phyloP scores from a whole-genome alignment of 768 basidiomycete genomes.

The Xanthoconium stramineum region DNA sequence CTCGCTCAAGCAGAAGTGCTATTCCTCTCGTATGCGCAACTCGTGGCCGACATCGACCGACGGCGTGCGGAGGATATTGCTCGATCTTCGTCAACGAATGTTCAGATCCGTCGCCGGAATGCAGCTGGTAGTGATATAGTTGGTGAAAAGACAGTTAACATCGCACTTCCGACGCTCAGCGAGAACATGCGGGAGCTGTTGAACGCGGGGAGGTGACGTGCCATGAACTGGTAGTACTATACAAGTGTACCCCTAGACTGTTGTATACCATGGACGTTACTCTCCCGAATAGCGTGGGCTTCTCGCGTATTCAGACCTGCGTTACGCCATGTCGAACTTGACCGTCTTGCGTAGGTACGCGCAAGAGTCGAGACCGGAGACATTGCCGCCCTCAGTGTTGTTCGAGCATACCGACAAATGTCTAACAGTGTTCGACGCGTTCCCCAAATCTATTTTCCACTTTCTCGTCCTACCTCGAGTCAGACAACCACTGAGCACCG shows the following conservation, averaged over 20 bases:
- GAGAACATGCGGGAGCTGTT: constrained; percentile 62
- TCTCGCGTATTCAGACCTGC: constrained; percentile 1
- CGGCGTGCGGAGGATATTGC: constrained; percentile 57
- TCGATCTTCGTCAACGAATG: constrained; percentile 17
- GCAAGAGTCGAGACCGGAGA: constrained; percentile 40
- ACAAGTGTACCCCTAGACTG: constrained; percentile 6
- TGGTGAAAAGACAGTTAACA: constrained; percentile 24
- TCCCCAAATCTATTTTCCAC: constrained; percentile 84
- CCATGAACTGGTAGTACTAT: background rate
- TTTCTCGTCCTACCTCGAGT: constrained; percentile 78
- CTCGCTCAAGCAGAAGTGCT: constrained; percentile 96
- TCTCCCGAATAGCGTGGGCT: background rate
- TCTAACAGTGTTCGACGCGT: constrained; percentile 71
- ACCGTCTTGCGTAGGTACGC: constrained; percentile 65
- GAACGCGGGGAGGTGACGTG: constrained; percentile 39
- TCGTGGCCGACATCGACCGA: constrained; percentile 87
- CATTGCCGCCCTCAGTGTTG: constrained; percentile 57
- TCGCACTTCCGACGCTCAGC: constrained; percentile 50
- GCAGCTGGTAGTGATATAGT: constrained; percentile 1
- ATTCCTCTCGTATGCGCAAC: constrained; percentile 85
- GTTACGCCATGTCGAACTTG: constrained; percentile 37
- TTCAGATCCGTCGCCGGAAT: constrained; percentile 35
- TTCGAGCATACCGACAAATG: constrained; percentile 53
- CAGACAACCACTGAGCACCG: constrained; percentile 27
- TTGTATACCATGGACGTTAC: constrained; percentile 14